Percentiles rank a stretch among this genome's conserved stretches.
Conservation (phyloP, 768 basidiomycete species). For the Lactifluus hygrophoroides region DNA sequence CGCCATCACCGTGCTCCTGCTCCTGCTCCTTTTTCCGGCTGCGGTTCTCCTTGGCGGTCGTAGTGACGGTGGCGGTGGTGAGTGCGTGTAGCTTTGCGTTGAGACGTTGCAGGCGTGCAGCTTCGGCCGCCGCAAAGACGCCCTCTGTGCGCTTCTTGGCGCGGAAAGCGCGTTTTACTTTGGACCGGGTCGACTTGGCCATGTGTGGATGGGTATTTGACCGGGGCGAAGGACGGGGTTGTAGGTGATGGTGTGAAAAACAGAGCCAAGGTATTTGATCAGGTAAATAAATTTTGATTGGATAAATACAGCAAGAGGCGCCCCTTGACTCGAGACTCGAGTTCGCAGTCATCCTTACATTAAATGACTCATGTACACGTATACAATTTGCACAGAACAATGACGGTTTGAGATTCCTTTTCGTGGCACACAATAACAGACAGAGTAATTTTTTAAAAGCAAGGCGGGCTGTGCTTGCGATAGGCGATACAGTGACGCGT, state of each 20-base stretch:
- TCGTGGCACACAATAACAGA: neutral
- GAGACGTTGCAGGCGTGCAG: constrained; percentile 67
- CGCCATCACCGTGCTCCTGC: too few relatives aligned
- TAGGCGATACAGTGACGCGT: constrained; percentile 2
- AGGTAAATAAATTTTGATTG: neutral
- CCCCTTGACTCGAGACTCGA: too few relatives aligned
- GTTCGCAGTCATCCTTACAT: too few relatives aligned
- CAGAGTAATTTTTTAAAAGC: neutral
- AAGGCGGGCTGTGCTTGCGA: neutral
- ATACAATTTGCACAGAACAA: neutral
- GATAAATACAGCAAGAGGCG: too few relatives aligned
- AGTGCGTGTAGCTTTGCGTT: constrained; percentile 52
- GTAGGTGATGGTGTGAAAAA: neutral
- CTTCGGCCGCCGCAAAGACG: constrained; percentile 68
- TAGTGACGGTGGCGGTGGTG: constrained; percentile 24
- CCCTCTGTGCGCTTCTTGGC: constrained; percentile 66
- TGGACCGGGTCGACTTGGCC: constrained; percentile 81
- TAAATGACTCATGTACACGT: neutral
- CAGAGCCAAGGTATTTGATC: neutral
- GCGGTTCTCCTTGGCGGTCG: neutral
- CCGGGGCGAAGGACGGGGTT: neutral
- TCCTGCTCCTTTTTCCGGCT: constrained; percentile 9
- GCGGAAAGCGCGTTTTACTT: constrained; percentile 71
- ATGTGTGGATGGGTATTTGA: constrained; percentile 31
- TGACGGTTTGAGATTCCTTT: neutral